Conservation (phyloP, 2,329 filamentous ascomycete species). For the Mycocentrospora acerina region DNA sequence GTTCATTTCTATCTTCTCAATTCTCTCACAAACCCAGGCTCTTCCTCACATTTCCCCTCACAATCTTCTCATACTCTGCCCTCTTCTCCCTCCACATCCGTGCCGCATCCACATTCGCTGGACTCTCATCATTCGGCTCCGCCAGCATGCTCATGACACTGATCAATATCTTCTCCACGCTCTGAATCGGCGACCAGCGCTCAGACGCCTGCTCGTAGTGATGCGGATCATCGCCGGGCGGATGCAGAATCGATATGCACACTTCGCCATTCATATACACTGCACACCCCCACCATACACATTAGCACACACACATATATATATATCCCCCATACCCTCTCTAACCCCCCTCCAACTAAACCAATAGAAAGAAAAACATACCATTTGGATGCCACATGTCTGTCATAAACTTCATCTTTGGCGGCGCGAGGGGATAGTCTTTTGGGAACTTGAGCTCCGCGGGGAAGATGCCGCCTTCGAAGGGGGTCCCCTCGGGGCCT, state of each 20-base stretch:
- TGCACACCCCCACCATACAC: too few relatives aligned
- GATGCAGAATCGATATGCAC: slow-evolving; percentile 96
- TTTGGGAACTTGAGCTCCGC: slow-evolving; percentile 79
- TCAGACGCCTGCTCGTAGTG: slow-evolving; percentile 90
- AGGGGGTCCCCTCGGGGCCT: slow-evolving; percentile 92
- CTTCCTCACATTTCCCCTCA: slow-evolving; percentile 57
- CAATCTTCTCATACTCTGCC: slow-evolving; percentile 75
- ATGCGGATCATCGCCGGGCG: slow-evolving; percentile 89
- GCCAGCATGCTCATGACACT: slow-evolving; percentile 91
- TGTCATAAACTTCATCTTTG: slow-evolving; percentile 80
- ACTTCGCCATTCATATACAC: slow-evolving; percentile 84
- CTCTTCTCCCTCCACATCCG: slow-evolving; percentile 80
- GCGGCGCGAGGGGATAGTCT: slow-evolving; percentile 84
- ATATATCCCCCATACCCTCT: neutral
- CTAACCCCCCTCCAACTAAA: neutral
- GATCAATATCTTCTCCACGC: slow-evolving; percentile 88
- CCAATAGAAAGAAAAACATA: slow-evolving; percentile 38
- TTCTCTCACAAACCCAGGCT: slow-evolving; percentile 36
- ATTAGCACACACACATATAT: too few relatives aligned
- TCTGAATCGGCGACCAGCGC: slow-evolving; percentile 93
- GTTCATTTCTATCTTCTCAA: neutral
- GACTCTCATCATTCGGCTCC: slow-evolving; percentile 91
- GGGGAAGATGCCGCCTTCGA: slow-evolving; percentile 92
- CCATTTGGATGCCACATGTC: slow-evolving; percentile 94
- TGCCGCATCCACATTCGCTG: slow-evolving; percentile 93